Percentiles rank a stretch among this genome's conserved stretches.
Conservation (phyloP, 192 early-diverging fungal genomes). For the Entrophospora sp. region DNA sequence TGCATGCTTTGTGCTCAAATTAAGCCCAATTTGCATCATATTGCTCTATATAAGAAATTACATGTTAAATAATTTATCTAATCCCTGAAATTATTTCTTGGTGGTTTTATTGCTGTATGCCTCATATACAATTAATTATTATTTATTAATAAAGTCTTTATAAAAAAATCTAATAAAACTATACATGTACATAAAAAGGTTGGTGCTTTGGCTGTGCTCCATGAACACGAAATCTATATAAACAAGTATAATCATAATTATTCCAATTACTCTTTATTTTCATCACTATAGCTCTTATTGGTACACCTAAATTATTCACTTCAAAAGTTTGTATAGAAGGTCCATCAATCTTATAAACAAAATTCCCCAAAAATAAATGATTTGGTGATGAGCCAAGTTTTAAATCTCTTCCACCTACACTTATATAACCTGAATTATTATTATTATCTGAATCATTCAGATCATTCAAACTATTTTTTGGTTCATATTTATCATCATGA, state of each 20-base stretch:
- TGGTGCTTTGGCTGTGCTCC: background rate
- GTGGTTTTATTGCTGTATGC: no score
- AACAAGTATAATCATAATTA: conserved; percentile 56
- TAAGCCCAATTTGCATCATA: no score
- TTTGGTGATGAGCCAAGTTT: conserved; percentile 11
- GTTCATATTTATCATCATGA: no score
- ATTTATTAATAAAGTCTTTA: no score
- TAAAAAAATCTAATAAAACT: no score
- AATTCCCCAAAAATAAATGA: conserved; percentile 1
- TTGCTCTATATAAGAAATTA: no score
- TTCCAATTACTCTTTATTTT: conserved; percentile 66
- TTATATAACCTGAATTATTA: background rate
- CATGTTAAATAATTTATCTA: no score
- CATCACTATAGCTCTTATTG: conserved; percentile 42
- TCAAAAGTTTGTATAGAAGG: conserved; percentile 10
- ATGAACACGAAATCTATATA: conserved; percentile 67
- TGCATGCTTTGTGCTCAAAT: no score
- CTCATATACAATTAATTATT: no score
- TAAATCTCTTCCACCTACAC: background rate
- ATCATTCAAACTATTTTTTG: no score
- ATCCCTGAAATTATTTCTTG: no score
- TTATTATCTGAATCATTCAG: background rate
- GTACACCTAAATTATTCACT: conserved; percentile 22
- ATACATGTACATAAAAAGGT: no score
- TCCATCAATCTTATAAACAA: conserved; percentile 11